Conservation (phyloP, 2,329 filamentous ascomycete species). For the Macrophomina tecta region DNA sequence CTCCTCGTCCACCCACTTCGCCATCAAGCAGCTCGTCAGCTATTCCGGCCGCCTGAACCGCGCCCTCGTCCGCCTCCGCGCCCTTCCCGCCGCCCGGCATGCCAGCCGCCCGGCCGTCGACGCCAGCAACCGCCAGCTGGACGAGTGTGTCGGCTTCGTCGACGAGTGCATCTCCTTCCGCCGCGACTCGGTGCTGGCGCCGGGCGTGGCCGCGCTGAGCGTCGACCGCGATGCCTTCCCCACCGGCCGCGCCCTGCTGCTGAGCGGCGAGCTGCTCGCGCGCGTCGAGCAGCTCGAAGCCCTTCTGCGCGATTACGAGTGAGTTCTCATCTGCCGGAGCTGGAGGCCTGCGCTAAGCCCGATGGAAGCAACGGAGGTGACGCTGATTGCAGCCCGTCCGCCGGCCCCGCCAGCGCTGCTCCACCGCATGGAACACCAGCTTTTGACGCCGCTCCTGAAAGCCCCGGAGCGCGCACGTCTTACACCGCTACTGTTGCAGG, state of each 20-base stretch:
- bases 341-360: background rate
- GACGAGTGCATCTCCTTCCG: constrained; percentile 20
- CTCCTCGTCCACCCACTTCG: constrained; percentile 13
- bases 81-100: background rate
- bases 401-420: background rate
- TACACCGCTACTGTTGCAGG: background rate
- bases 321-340: constrained; percentile 1
- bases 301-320: background rate
- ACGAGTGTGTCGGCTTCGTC: constrained; percentile 14
- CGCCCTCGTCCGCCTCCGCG: background rate
- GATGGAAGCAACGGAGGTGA: constrained; percentile 1
- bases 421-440: background rate
- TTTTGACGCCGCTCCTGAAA: background rate
- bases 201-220: background rate
- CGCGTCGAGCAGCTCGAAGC: constrained; percentile 3
- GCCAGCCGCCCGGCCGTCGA: background rate
- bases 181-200: background rate
- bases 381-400: background rate
- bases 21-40: constrained; percentile 21
- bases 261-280: constrained; percentile 13
- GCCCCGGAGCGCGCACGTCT: background rate
- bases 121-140: constrained; percentile 9
- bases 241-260: constrained; percentile 2
- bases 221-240: constrained; percentile 18
- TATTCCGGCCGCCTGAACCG: constrained; percentile 8